Conservation (phyloP, 1,139 yeast genomes). For the Scheffersomyces insectosa region DNA sequence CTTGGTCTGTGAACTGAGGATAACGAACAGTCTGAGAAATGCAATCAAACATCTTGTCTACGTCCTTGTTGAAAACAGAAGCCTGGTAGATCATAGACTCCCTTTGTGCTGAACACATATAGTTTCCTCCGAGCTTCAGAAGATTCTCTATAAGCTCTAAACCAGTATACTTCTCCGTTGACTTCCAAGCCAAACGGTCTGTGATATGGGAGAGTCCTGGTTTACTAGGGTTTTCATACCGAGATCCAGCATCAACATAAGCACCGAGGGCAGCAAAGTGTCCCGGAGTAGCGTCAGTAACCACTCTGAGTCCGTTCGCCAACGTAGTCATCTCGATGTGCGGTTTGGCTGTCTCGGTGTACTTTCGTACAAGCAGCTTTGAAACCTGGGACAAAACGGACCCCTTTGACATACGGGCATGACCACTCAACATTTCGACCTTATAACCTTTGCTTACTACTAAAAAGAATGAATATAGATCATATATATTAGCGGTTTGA, state of each 20-base stretch:
- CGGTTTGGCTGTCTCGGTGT: conserved; percentile 15
- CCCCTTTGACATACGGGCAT: too few species aligned
- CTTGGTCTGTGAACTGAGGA: conserved; percentile 70
- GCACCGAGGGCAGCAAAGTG: conserved; percentile 91
- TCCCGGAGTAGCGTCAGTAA: conserved; percentile 84
- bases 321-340: conserved; percentile 52
- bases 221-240: conserved; percentile 61
- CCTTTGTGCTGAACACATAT: conserved; percentile 90
- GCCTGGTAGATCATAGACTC: conserved; percentile 94
- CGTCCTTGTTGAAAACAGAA: conserved; percentile 84
- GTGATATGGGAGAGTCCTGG: conserved; percentile 80
- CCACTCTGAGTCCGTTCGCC: conserved; percentile 77
- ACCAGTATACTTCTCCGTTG: conserved; percentile 65
- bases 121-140: conserved; percentile 87
- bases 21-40: conserved; percentile 77
- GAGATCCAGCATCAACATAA: conserved; percentile 86
- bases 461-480: too few species aligned
- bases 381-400: too few species aligned
- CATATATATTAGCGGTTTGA: too few species aligned
- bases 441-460: too few species aligned
- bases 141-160: conserved; percentile 73
- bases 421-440: too few species aligned
- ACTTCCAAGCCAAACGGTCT: conserved; percentile 86
- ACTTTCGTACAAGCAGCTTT: too few species aligned
- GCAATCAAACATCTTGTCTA: conserved; percentile 77